These are phyloP conservation scores for Cladorrhinum sp. DNA, from an alignment of 2,329 filamentous ascomycete genomes.

Conservation along the genomic window DNA sequence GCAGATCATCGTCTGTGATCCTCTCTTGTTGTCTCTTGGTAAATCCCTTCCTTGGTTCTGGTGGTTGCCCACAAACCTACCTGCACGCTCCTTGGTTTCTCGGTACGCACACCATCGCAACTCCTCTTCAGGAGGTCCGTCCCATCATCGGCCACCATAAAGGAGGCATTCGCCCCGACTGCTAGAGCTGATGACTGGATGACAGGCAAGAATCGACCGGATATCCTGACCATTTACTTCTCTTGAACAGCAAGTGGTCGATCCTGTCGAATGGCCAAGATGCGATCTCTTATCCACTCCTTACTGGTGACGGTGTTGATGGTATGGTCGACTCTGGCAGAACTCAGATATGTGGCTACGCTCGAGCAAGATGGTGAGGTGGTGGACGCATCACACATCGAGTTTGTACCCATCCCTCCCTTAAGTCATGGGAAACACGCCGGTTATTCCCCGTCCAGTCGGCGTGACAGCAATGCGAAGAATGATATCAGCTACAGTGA, in stretches of 20 bases:
- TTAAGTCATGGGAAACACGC: constrained; percentile 14
- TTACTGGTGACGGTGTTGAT: constrained; percentile 15
- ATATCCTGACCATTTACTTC: neutral
- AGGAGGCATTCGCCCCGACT: neutral
- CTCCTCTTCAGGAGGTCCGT: neutral
- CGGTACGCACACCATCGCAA: neutral
- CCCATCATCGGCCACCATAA: neutral
- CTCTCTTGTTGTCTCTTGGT: neutral
- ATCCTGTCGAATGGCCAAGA: constrained; percentile 5
- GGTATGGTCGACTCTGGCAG: constrained; percentile 17
- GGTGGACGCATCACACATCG: constrained; percentile 16
- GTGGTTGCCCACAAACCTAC: neutral
- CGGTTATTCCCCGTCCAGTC: neutral
- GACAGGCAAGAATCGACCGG: neutral
- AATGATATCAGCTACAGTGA: constrained; percentile 25
- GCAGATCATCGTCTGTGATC: neutral
- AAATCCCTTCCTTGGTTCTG: neutral
- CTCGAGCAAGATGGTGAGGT: constrained; percentile 17
- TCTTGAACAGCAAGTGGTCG: neutral
- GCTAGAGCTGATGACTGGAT: neutral
- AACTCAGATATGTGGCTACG: constrained; percentile 23
- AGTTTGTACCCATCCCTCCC: constrained; percentile 22
- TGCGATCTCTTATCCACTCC: constrained; percentile 21
- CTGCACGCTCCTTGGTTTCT: neutral
- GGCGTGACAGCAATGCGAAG: neutral